phyloP scores from a whole-genome alignment of 1,284 basidiomycete genomes.

The Xerocomus nothofagi region DNA sequence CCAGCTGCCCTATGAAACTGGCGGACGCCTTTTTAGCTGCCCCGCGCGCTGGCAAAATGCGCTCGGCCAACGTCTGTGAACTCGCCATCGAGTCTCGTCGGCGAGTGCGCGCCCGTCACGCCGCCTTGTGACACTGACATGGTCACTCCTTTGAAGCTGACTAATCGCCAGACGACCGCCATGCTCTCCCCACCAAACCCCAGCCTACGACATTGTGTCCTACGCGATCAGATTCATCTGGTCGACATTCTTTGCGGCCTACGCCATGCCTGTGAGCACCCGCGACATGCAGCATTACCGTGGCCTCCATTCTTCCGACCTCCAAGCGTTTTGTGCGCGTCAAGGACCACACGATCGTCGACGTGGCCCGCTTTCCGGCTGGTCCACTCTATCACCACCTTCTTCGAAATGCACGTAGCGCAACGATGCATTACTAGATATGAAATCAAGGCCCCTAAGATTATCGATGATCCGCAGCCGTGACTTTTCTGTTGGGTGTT shows the following conservation, averaged over 20 bases:
- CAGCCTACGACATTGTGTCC: conserved; percentile 2
- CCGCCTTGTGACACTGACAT: conserved; percentile 14
- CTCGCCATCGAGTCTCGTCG: conserved; percentile 18
- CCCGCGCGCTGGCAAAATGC: conserved; percentile 23
- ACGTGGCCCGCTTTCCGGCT: conserved; percentile 2
- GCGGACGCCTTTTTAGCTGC: conserved; percentile 29
- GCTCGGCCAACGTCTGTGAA: conserved; percentile 11
- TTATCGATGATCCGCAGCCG: conserved; percentile 23
- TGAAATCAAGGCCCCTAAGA: conserved; percentile 30
- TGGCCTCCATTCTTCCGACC: conserved; percentile 16
- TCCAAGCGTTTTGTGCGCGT: conserved; percentile 1
- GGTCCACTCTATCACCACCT: conserved; percentile 27
- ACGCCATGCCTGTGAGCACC: conserved; percentile 5
- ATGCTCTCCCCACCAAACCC: conserved; percentile 16
- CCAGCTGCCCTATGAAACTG: conserved; percentile 29
- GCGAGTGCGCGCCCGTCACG: conserved; percentile 18
- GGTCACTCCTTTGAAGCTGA: conserved; percentile 20
- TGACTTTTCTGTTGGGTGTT: too few relatives aligned
- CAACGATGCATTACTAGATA: conserved; percentile 27
- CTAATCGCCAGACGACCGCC: too few relatives aligned
- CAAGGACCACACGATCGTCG: conserved; percentile 15
- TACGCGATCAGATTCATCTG: conserved; percentile 24
- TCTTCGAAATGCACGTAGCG: conserved; percentile 15
- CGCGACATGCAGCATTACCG: conserved; percentile 11
- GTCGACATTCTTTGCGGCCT: conserved; percentile 5